Percentiles rank a stretch among this genome's conserved stretches.
These are phyloP conservation scores for Fusarium metavorans DNA, from an alignment of 2,329 filamentous ascomycete genomes.

Conservation along the genomic window DNA sequence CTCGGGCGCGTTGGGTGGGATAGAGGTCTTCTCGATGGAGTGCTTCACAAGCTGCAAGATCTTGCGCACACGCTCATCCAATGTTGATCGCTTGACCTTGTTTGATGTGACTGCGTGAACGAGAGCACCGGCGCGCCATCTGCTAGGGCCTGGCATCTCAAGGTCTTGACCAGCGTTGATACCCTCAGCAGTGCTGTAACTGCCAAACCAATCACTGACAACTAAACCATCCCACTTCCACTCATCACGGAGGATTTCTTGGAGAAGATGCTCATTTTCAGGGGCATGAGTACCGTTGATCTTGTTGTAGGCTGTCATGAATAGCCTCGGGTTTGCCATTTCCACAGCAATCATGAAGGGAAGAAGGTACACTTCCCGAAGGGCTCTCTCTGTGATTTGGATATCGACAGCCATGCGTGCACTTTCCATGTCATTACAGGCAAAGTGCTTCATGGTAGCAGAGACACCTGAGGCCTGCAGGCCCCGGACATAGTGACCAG, in stretches of 20 bases:
- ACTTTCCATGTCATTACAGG: constrained; percentile 30
- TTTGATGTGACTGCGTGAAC: constrained; percentile 44
- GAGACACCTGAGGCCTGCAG: constrained; percentile 13
- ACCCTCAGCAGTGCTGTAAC: constrained; percentile 46
- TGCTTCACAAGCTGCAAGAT: constrained; percentile 49
- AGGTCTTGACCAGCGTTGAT: constrained; percentile 49
- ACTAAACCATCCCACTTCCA: constrained; percentile 51
- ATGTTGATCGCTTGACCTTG: constrained; percentile 41
- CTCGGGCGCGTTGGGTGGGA: constrained; percentile 26
- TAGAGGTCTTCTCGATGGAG: constrained; percentile 22
- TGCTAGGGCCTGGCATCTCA: constrained; percentile 53
- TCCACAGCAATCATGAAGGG: constrained; percentile 33
- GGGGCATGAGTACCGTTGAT: constrained; percentile 42
- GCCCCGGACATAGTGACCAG: constrained; percentile 52
- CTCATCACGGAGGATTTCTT: constrained; percentile 46
- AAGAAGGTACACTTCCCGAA: constrained; percentile 31
- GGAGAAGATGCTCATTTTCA: constrained; percentile 37
- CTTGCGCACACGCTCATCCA: constrained; percentile 47
- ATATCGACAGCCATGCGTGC: constrained; percentile 20
- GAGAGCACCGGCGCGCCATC: constrained; percentile 41
- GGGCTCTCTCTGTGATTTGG: constrained; percentile 34
- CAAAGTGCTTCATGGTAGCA: constrained; percentile 28
- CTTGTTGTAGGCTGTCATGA: constrained; percentile 43
- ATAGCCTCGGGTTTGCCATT: constrained; percentile 18
- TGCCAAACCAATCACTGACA: constrained; percentile 52